Percentiles rank a stretch among this genome's conserved stretches.
Evolutionary conservation across 495 filamentous ascomycete genomes (phyloP).

Genomic region (Hyaloscypha hepaticicola): DNA sequence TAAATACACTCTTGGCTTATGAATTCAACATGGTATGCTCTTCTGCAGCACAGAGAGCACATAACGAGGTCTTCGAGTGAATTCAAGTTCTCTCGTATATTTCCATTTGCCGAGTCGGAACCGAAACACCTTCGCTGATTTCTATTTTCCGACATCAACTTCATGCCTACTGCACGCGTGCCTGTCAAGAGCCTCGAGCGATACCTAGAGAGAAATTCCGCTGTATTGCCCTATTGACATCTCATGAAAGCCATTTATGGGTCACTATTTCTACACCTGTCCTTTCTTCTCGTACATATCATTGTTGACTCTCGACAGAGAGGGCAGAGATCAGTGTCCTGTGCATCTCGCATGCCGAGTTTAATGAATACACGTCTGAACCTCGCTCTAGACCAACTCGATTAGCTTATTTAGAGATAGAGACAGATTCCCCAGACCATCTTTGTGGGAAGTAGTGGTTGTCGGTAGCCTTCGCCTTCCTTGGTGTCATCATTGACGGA

Average conservation of each 20-base stretch:
- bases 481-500: no score
- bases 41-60: no score
- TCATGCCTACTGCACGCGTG: background rate
- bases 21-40: no score
- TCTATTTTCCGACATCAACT: slow-evolving; percentile 1
- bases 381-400: background rate
- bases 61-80: background rate
- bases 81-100: background rate
- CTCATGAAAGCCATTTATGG: background rate
- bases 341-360: background rate
- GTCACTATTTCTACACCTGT: background rate
- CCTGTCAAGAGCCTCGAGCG: slow-evolving; percentile 2
- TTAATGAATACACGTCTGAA: background rate
- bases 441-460: background rate
- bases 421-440: background rate
- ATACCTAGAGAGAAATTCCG: background rate
- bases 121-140: background rate
- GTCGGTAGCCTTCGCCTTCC: no score
- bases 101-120: background rate
- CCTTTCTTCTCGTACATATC: background rate
- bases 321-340: background rate
- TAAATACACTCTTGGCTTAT: no score
- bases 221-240: background rate
- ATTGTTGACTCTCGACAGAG: background rate
- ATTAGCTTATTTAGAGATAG: background rate